These are phyloP conservation scores for Balakata baccata DNA, from an alignment of 345 rosid genomes.

Conservation along the genomic window DNA sequence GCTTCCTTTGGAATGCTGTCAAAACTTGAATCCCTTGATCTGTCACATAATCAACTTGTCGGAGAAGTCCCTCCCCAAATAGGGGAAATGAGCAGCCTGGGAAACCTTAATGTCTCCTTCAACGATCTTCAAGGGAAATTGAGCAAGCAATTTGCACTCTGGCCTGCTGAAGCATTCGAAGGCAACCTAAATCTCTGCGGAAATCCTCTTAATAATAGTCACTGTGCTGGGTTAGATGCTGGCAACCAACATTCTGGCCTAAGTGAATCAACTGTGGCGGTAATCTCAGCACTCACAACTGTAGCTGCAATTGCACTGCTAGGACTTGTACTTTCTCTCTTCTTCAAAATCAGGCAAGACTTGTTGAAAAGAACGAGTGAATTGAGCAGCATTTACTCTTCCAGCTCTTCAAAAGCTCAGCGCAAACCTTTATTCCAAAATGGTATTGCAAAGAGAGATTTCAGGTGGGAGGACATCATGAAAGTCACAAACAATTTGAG, in stretches of 20 bases:
- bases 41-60: conserved; percentile 66
- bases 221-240: conserved; percentile 31
- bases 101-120: conserved; percentile 68
- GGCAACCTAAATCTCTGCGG: conserved; percentile 80
- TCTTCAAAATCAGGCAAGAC: conserved; percentile 51
- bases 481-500: conserved; percentile 69
- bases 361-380: conserved; percentile 38
- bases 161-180: conserved; percentile 68
- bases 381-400: conserved; percentile 50
- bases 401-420: conserved; percentile 63
- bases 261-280: conserved; percentile 46
- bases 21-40: conserved; percentile 76
- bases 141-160: conserved; percentile 61
- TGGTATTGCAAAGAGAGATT: conserved; percentile 58
- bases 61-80: conserved; percentile 70
- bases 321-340: conserved; percentile 44
- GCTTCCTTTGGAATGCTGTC: conserved; percentile 56
- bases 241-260: conserved; percentile 39
- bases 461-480: conserved; percentile 82
- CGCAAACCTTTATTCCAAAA: conserved; percentile 56
- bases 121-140: conserved; percentile 71
- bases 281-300: conserved; percentile 60
- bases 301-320: conserved; percentile 63
- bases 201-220: conserved; percentile 44
- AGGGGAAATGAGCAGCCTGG: conserved; percentile 72